Evolutionary conservation across 306 rosid species (phyloP).

Genomic region (Begonia masoniana): DNA sequence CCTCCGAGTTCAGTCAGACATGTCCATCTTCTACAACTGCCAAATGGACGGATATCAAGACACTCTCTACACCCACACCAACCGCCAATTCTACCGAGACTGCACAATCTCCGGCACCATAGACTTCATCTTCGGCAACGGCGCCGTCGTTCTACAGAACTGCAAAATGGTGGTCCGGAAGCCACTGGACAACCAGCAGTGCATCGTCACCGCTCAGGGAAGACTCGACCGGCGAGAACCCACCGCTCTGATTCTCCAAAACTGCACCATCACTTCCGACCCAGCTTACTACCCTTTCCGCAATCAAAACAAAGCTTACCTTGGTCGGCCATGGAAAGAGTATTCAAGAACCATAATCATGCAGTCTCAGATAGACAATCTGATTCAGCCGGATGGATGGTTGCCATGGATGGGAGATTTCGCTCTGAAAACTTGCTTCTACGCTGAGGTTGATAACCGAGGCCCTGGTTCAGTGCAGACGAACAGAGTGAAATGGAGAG

Average conservation of each 20-base stretch:
- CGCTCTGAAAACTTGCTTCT: conserved; percentile 11
- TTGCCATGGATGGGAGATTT: conserved; percentile 21
- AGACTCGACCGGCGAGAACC: conserved; percentile 1
- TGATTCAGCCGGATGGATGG: conserved; percentile 23
- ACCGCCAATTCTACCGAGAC: conserved; percentile 21
- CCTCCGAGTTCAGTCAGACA: conserved; percentile 10
- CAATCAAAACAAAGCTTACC: conserved; percentile 2
- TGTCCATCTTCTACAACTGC: conserved; percentile 18
- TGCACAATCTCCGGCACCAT: conserved; percentile 17
- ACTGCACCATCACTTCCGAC: conserved; percentile 24
- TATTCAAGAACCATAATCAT: conserved; percentile 37
- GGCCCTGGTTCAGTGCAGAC: conserved; percentile 19
- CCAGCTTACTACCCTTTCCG: neutral
- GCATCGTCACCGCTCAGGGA: conserved; percentile 38
- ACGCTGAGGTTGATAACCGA: conserved; percentile 20
- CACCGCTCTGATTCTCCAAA: conserved; percentile 21
- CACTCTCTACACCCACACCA: conserved; percentile 17
- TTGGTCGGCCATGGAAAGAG: conserved; percentile 44
- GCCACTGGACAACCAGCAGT: conserved; percentile 15
- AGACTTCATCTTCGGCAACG: conserved; percentile 19
- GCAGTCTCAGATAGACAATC: conserved; percentile 15
- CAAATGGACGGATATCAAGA: conserved; percentile 18
- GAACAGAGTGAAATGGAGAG: conserved; percentile 30
- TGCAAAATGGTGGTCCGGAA: conserved; percentile 22
- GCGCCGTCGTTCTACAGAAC: conserved; percentile 13